Evolutionary conservation across 2,329 filamentous ascomycete species (phyloP).

Genomic region (Monilinia fructigena): DNA sequence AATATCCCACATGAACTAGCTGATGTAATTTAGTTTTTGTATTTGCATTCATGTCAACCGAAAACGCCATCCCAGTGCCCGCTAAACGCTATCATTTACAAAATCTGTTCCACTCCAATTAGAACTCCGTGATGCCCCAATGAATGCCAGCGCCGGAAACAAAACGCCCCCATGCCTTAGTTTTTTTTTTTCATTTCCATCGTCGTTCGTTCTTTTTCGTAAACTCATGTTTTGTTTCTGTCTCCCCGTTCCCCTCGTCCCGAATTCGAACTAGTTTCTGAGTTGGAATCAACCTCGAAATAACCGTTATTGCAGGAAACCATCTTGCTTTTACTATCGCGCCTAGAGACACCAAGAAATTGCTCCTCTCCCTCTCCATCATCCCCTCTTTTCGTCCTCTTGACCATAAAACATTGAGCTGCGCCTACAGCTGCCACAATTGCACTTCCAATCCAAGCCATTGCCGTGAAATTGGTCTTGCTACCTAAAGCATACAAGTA

Average conservation of each 20-base stretch:
- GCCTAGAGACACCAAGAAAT: neutral
- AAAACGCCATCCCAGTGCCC: conserved; percentile 13
- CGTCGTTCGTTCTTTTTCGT: neutral
- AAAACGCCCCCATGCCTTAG: neutral
- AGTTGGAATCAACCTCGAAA: conserved; percentile 15
- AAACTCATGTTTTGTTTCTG: neutral
- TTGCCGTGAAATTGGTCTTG: conserved; percentile 56
- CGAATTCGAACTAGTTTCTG: neutral
- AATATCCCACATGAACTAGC: neutral
- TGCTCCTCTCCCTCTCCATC: conserved; percentile 24
- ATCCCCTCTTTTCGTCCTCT: conserved; percentile 25
- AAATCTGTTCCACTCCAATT: neutral
- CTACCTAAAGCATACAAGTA: conserved; percentile 62
- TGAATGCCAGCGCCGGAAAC: neutral
- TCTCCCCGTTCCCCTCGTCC: neutral
- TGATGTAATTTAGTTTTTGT: neutral
- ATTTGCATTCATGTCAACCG: neutral
- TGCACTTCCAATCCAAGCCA: conserved; percentile 64
- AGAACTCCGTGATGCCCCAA: neutral
- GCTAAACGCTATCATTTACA: conserved; percentile 21
- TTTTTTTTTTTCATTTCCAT: neutral
- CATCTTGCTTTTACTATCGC: conserved; percentile 4
- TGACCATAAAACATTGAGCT: conserved; percentile 54
- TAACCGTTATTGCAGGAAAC: neutral
- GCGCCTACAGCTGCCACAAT: conserved; percentile 56